These are phyloP conservation scores for Fusarium sp. DNA, from an alignment of 2,329 filamentous ascomycete species.

Conservation along the genomic window DNA sequence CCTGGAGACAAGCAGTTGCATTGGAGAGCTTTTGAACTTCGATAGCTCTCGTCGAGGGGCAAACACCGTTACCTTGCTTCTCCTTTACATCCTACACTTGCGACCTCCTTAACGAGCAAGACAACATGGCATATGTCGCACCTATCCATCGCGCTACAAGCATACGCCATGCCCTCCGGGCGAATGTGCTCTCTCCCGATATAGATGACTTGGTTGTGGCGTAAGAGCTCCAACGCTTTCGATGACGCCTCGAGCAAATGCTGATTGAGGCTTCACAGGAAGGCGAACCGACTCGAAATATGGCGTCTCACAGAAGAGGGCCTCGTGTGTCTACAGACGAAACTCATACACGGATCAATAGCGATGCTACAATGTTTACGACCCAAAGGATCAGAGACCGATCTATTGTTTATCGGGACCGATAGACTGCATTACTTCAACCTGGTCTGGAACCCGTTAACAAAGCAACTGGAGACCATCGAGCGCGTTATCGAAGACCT, in stretches of 20 bases:
- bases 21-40: constrained; percentile 37
- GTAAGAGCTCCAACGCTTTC: constrained; percentile 62
- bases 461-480: constrained; percentile 60
- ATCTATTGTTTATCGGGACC: constrained; percentile 92
- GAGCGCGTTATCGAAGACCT: constrained; percentile 63
- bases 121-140: constrained; percentile 88
- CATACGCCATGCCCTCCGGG: constrained; percentile 86
- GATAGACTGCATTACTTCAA: constrained; percentile 93
- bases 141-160: constrained; percentile 94
- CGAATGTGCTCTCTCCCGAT: constrained; percentile 77
- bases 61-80: constrained; percentile 8
- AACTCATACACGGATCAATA: constrained; percentile 84
- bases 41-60: constrained; percentile 41
- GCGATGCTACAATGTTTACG: constrained; percentile 84
- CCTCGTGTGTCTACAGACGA: constrained; percentile 72
- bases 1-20: constrained; percentile 22
- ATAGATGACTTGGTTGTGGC: constrained; percentile 87
- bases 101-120: constrained; percentile 1
- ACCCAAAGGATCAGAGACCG: constrained; percentile 76
- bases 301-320: constrained; percentile 75
- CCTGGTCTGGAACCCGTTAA: constrained; percentile 78
- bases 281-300: constrained; percentile 86
- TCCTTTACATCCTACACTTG: not conserved
- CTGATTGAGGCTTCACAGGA: constrained; percentile 61
- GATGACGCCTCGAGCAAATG: constrained; percentile 29